These are phyloP conservation scores for Penicillium desertorum DNA, from an alignment of 495 filamentous ascomycete genomes.

Conservation along the genomic window DNA sequence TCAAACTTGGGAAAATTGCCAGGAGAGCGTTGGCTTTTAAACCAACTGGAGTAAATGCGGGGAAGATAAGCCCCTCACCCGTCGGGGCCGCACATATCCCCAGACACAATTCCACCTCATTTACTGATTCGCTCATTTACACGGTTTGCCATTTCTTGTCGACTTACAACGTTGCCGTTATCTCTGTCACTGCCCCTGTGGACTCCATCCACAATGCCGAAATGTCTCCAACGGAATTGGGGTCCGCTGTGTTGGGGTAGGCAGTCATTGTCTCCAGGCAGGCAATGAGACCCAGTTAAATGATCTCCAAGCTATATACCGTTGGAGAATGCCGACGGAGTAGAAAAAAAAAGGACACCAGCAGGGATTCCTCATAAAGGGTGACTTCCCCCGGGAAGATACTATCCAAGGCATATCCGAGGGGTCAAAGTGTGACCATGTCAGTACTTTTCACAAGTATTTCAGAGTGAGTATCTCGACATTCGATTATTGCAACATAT, in stretches of 20 bases:
- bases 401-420: background rate
- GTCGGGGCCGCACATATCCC: slow-evolving; percentile 14
- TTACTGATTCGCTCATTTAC: background rate
- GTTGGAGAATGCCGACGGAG: slow-evolving; percentile 10
- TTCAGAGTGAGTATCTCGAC: slow-evolving; percentile 26
- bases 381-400: background rate
- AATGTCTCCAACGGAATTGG: slow-evolving; percentile 10
- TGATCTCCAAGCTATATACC: slow-evolving; percentile 8
- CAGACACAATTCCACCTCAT: background rate
- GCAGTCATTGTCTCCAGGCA: background rate
- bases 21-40: slow-evolving; percentile 6
- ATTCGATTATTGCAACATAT: background rate
- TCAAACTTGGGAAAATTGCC: background rate
- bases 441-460: slow-evolving; percentile 38
- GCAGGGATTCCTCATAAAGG: slow-evolving; percentile 7
- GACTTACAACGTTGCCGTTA: background rate
- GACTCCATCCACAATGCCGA: slow-evolving; percentile 1
- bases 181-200: background rate
- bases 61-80: slow-evolving; percentile 17
- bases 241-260: slow-evolving; percentile 23
- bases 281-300: slow-evolving; percentile 1
- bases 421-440: slow-evolving; percentile 17
- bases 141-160: background rate
- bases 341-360: background rate
- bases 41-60: slow-evolving; percentile 19